Percentiles rank a stretch among this genome's conserved stretches.
These are phyloP conservation scores for Neospora caninum DNA, from an alignment of 169 alveolate species.

Conservation along the genomic window DNA sequence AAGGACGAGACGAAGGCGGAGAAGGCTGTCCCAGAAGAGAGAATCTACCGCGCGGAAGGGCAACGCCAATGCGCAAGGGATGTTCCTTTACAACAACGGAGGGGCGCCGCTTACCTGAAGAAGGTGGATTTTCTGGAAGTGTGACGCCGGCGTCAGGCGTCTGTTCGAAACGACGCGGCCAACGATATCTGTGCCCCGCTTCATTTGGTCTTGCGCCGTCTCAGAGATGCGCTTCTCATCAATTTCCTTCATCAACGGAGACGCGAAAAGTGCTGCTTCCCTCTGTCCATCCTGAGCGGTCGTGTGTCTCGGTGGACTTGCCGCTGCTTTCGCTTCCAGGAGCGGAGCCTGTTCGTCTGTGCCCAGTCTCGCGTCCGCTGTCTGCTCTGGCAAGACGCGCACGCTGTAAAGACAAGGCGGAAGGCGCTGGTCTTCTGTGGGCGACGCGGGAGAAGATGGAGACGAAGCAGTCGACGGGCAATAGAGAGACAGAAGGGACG, in stretches of 20 bases:
- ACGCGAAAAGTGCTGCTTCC: neutral
- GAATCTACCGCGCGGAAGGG: neutral
- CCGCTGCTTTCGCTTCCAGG: too few relatives aligned
- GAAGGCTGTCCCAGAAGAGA: neutral
- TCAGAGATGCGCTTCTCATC: neutral
- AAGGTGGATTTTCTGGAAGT: slow-evolving; percentile 25
- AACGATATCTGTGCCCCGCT: neutral
- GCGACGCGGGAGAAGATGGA: neutral
- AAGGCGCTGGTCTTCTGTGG: neutral
- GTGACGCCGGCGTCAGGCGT: neutral
- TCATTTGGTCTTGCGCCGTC: neutral
- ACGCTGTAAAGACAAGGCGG: slow-evolving; percentile 8
- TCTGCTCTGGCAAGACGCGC: neutral
- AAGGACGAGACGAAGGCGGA: neutral
- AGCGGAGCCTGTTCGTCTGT: neutral
- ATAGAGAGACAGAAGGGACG: neutral
- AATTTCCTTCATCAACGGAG: neutral
- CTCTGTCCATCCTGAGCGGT: neutral
- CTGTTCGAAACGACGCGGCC: neutral
- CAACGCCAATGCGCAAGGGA: neutral
- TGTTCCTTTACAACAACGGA: neutral
- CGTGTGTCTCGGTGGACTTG: neutral
- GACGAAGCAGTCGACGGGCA: neutral
- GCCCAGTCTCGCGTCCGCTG: neutral
- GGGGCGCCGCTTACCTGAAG: neutral